Conservation (phyloP, 345 rosid species). For the Gossypium anomalum region DNA sequence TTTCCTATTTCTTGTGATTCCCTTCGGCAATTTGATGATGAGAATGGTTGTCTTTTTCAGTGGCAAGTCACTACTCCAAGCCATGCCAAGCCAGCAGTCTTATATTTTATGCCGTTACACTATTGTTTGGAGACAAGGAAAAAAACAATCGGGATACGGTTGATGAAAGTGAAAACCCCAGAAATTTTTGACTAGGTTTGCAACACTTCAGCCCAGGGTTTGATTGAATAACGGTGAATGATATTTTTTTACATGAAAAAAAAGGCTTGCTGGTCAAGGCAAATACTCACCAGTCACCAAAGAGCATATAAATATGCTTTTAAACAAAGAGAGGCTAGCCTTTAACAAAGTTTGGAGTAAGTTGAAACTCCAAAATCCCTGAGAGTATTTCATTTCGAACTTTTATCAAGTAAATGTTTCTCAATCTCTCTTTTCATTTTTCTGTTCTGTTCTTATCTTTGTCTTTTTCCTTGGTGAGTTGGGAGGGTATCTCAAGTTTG, state of each 20-base stretch:
- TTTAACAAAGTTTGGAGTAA: background rate
- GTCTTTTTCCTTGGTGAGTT: background rate
- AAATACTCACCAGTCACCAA: background rate
- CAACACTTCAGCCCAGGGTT: no score
- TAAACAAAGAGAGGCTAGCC: background rate
- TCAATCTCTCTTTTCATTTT: background rate
- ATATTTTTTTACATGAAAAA: background rate
- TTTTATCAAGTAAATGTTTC: conserved; percentile 17
- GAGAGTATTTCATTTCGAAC: background rate
- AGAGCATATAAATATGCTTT: conserved; percentile 2
- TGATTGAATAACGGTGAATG: background rate
- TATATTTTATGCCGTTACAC: background rate
- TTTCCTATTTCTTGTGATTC: background rate
- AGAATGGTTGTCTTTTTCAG: background rate
- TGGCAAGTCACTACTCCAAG: background rate
- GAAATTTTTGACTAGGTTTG: background rate
- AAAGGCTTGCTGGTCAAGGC: conserved; percentile 2
- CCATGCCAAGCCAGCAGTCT: background rate
- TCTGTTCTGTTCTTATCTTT: background rate
- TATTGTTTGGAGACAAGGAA: background rate
- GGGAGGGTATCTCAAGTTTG: background rate
- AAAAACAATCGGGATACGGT: background rate
- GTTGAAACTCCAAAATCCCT: background rate
- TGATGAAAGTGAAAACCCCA: background rate
- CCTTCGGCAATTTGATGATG: background rate